A percentile compares a stretch with the other conserved stretches of the same genome.
These are phyloP conservation scores for Pistacia atlantica DNA, from an alignment of 345 rosid species.

Conservation along the genomic window DNA sequence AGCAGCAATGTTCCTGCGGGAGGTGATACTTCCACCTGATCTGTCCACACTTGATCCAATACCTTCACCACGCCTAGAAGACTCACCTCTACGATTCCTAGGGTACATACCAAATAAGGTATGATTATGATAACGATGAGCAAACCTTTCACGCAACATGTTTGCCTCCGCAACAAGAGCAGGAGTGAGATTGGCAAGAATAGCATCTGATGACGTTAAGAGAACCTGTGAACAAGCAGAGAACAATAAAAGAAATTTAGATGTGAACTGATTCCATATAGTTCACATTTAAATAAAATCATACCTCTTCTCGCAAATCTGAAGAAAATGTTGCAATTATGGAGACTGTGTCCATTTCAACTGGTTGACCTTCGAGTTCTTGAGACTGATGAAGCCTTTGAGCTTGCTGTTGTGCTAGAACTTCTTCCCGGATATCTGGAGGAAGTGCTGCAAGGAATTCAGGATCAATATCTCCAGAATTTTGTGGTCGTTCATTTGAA, in stretches of 20 bases:
- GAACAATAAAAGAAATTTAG: slow-evolving; percentile 1
- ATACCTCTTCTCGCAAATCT: slow-evolving; percentile 95
- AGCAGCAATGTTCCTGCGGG: slow-evolving; percentile 64
- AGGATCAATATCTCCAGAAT: slow-evolving; percentile 87
- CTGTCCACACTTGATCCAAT: slow-evolving; percentile 65
- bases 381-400: slow-evolving; percentile 90
- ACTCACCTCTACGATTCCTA: slow-evolving; percentile 91
- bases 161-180: slow-evolving; percentile 99
- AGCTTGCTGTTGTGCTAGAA: slow-evolving; percentile 91
- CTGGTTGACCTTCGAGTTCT: slow-evolving; percentile 99
- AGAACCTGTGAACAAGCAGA: slow-evolving; percentile 63
- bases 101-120: slow-evolving; percentile 90
- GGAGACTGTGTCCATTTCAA: slow-evolving; percentile 99
- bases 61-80: slow-evolving; percentile 86
- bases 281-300: slow-evolving; percentile 9
- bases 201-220: slow-evolving; percentile 91
- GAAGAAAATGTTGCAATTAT: slow-evolving; percentile 97
- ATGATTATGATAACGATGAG: slow-evolving; percentile 84
- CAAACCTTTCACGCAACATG: slow-evolving; percentile 96
- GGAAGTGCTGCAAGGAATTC: slow-evolving; percentile 99
- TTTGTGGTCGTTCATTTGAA: slow-evolving; percentile 66
- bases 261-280: slow-evolving; percentile 13
- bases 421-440: slow-evolving; percentile 93
- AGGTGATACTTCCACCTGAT: slow-evolving; percentile 51
- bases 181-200: slow-evolving; percentile 95